These are phyloP conservation scores for Pythium coloratum DNA, from an alignment of 352 stramenopile genomes.

Conservation along the genomic window DNA sequence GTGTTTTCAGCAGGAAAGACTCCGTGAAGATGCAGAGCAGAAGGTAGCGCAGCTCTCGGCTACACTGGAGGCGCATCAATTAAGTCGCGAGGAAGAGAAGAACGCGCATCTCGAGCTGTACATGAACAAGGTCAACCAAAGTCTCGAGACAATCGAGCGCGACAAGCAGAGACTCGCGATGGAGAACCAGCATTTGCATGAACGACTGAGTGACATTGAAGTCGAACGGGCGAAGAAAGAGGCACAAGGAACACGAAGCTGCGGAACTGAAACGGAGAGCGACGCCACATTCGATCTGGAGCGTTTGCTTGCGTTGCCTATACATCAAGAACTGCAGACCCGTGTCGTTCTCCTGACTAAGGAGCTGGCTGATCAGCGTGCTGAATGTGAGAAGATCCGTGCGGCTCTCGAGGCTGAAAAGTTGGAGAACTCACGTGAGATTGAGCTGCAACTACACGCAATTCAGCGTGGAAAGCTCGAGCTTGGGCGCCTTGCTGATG, in stretches of 20 bases:
- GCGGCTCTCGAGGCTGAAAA: neutral
- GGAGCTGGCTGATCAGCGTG: slow-evolving; percentile 12
- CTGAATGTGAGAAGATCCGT: neutral
- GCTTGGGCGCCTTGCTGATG: neutral
- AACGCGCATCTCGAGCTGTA: slow-evolving; percentile 15
- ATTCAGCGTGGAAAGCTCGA: neutral
- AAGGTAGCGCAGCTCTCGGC: slow-evolving; percentile 3
- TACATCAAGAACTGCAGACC: slow-evolving; percentile 13
- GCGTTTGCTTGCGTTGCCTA: slow-evolving; percentile 6
- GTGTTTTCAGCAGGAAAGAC: slow-evolving; percentile 14
- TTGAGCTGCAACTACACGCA: neutral
- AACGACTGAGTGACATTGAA: slow-evolving; percentile 10
- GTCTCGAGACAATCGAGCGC: slow-evolving; percentile 17
- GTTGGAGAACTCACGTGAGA: neutral
- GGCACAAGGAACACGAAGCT: slow-evolving; percentile 2
- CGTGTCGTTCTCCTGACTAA: slow-evolving; percentile 11
- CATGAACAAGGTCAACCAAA: slow-evolving; percentile 24
- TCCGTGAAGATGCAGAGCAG: slow-evolving; percentile 12
- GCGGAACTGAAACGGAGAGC: slow-evolving; percentile 20
- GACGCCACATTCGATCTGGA: neutral
- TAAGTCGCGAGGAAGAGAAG: slow-evolving; percentile 19
- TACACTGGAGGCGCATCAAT: slow-evolving; percentile 1
- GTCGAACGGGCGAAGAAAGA: slow-evolving; percentile 2
- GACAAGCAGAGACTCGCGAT: slow-evolving; percentile 10
- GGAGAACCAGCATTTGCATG: slow-evolving; percentile 18